Percentiles rank a stretch among this genome's conserved stretches.
phyloP scores from a whole-genome alignment of 441 rosid species.

The Geranium incanum region DNA sequence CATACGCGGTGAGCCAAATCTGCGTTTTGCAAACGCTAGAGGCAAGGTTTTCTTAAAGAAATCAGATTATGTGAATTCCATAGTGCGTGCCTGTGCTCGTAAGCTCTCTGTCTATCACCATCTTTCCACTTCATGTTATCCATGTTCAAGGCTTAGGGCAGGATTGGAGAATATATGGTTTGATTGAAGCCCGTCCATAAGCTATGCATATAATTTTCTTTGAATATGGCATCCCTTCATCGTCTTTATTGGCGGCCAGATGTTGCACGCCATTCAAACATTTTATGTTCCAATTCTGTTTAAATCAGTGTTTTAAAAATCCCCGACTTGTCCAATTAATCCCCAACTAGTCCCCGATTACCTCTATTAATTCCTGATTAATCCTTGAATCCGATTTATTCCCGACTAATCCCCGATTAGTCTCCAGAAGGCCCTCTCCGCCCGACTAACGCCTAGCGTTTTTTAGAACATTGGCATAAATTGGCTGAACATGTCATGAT shows the following conservation, averaged over 20 bases:
- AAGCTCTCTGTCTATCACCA: conserved; percentile 29
- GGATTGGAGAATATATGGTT: not conserved
- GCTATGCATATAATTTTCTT: not conserved
- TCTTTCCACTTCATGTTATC: not conserved
- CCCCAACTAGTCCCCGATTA: no score
- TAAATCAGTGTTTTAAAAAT: no score
- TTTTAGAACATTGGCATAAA: not conserved
- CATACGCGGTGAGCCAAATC: conserved; percentile 62
- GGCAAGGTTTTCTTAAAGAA: conserved; percentile 71
- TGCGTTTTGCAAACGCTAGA: conserved; percentile 46
- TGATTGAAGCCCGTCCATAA: no score
- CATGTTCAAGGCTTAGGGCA: not conserved
- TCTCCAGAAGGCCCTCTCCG: no score
- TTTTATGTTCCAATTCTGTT: no score
- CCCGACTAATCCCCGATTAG: no score
- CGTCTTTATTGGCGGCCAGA: not conserved
- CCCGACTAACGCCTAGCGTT: no score
- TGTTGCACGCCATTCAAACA: no score
- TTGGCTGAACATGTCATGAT: not conserved
- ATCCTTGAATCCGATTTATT: no score
- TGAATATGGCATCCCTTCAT: not conserved
- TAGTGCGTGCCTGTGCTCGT: conserved; percentile 88
- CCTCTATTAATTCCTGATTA: no score
- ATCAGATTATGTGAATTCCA: conserved; percentile 69
- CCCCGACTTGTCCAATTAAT: no score